phyloP scores from a whole-genome alignment of 805 yeast species.

The Wickerhamiella nectarea region DNA sequence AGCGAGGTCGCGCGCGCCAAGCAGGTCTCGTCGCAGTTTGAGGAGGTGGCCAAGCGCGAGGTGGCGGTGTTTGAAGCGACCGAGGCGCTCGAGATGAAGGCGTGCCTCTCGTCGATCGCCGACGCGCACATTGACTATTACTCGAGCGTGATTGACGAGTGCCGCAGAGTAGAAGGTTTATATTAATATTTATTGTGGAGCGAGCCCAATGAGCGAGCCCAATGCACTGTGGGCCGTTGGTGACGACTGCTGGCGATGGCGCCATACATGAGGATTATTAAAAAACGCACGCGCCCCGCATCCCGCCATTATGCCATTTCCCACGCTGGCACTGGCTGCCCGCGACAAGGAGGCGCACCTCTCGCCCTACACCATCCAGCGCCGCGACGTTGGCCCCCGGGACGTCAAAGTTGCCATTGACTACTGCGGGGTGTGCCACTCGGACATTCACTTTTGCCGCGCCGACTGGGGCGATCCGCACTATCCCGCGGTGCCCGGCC shows the following conservation, averaged over 20 bases:
- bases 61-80: constrained; percentile 60
- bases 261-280: too few species aligned
- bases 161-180: constrained; percentile 32
- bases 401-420: constrained; percentile 25
- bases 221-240: too few species aligned
- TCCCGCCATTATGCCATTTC: neutral
- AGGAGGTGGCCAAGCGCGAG: constrained; percentile 43
- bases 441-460: constrained; percentile 39
- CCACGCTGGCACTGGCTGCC: constrained; percentile 12
- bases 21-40: constrained; percentile 38
- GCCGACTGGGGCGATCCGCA: constrained; percentile 37
- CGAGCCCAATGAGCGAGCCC: too few species aligned
- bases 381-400: constrained; percentile 16
- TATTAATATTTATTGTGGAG: neutral
- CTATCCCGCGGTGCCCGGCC: constrained; percentile 36
- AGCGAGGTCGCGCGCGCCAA: constrained; percentile 40
- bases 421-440: constrained; percentile 38
- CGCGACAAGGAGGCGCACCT: neutral
- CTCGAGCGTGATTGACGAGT: constrained; percentile 49
- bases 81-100: constrained; percentile 63
- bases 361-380: constrained; percentile 11
- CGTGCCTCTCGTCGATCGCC: constrained; percentile 57
- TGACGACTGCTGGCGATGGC: too few species aligned
- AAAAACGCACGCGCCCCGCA: too few species aligned
- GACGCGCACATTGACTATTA: constrained; percentile 66